These are phyloP conservation scores for Tuctoria greenei DNA, from an alignment of 176 grass and related monocot species.

Conservation along the genomic window DNA sequence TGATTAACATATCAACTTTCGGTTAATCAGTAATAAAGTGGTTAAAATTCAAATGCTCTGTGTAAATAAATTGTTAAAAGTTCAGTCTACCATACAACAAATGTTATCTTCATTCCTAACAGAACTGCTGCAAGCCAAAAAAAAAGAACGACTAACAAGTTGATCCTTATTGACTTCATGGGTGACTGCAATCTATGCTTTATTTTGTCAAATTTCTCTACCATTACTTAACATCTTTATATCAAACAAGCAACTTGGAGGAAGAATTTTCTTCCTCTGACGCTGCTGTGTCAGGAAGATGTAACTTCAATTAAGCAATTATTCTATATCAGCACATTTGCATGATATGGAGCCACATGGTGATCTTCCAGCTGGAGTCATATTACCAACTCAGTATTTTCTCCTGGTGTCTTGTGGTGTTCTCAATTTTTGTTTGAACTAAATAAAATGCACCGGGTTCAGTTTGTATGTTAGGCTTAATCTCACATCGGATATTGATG, in stretches of 20 bases:
- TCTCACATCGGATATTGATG: too few species aligned
- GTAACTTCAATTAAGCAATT: conserved; percentile 43
- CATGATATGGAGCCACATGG: conserved; percentile 34
- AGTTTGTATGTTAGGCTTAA: too few species aligned
- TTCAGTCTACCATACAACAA: conserved; percentile 10
- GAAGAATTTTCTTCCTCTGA: conserved; percentile 47
- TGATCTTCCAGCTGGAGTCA: conserved; percentile 42
- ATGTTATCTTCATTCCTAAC: neutral
- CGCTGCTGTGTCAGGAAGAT: conserved; percentile 43
- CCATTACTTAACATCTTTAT: conserved; percentile 38
- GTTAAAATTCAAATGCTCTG: neutral
- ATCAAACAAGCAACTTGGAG: conserved; percentile 43
- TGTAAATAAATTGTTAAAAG: neutral
- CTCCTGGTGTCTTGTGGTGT: conserved; percentile 23
- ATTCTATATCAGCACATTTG: conserved; percentile 19
- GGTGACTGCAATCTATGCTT: conserved; percentile 10
- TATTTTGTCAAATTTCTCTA: conserved; percentile 36
- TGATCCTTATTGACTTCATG: neutral
- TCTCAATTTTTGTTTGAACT: conserved; percentile 30
- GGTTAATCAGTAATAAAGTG: neutral
- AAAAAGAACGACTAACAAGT: neutral
- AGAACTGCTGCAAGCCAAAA: neutral
- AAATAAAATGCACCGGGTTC: neutral
- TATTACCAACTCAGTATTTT: conserved; percentile 42
- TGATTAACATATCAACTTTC: neutral